Evolutionary conservation across 805 yeast species (phyloP), one percentile per base, ranked within the genome.

Genomic region (Saccharomycopsis sp.): DNA sequence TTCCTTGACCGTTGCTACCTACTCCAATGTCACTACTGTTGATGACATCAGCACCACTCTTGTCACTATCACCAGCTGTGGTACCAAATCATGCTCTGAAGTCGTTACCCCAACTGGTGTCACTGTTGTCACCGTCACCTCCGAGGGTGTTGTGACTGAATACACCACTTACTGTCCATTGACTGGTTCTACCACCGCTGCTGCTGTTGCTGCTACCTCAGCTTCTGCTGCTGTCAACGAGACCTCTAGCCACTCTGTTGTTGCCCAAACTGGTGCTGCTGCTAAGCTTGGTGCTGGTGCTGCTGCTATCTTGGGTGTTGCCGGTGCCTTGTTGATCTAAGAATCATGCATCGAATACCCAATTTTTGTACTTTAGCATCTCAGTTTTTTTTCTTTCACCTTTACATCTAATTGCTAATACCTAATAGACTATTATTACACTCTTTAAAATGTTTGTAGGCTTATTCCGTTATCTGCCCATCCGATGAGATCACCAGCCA

Each of bases 61-160:
- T 20, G 41, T 40, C 24, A 40, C 37, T 12, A 34, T 40, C 15
- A 34, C 48, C 23, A 24, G 55, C 47, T 34, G 29, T 21, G 51
- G 51, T 14, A 23, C 29, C 21, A 18, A 34, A 14, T 16, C 34
- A 23, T 52, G 55, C 20, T 40, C 47, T 14, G 24, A 15, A 15
- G 18, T 21, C 18, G 55, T 15, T 14, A 34, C 37, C n/a, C 34
- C 55, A 3, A 52, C 55, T 37, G 55, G 55, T 15, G 47, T 52
- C 47, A 34, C 20, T 12, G 48, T 34, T 52, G 55, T 52, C 47
- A 52, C 55, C 15, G 24, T 18, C 15, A 52, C 55, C 21, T 52
- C 55, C 40, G 44, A 37, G 15, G 55, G 55, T 23, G 29, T 52
- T 23, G n/a, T 7, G 4, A 44, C 48, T 12, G 48, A 44, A 44